Percentiles rank a stretch among this genome's conserved stretches.
These are phyloP conservation scores for Fragosphaeria purpurea DNA, from an alignment of 2,329 filamentous ascomycete genomes.

Conservation along the genomic window DNA sequence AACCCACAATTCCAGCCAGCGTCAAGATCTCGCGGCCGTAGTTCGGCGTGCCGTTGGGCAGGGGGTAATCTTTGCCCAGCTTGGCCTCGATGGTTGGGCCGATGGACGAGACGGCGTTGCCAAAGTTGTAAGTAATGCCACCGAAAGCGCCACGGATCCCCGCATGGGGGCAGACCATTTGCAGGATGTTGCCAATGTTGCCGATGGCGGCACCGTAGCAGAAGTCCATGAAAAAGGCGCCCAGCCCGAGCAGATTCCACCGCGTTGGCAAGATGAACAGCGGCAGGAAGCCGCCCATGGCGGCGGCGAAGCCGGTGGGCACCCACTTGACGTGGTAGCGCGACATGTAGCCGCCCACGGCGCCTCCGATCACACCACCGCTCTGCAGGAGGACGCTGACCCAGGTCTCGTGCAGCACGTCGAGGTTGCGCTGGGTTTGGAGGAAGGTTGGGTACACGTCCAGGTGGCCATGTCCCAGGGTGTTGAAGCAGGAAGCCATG, in stretches of 20 bases:
- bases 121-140: conserved; percentile 62
- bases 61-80: conserved; percentile 1
- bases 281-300: conserved; percentile 44
- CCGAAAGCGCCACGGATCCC: conserved; percentile 63
- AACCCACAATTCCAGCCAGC: not conserved
- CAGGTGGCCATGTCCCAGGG: conserved; percentile 47
- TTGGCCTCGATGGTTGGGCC: conserved; percentile 23
- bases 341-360: conserved; percentile 54
- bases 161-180: conserved; percentile 62
- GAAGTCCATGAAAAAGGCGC: conserved; percentile 71
- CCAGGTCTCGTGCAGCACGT: conserved; percentile 23
- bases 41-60: not conserved
- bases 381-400: conserved; percentile 65
- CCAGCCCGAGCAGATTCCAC: conserved; percentile 51
- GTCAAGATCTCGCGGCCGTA: conserved; percentile 1
- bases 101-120: conserved; percentile 64
- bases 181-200: conserved; percentile 61
- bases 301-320: conserved; percentile 41
- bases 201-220: conserved; percentile 57
- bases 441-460: conserved; percentile 48
- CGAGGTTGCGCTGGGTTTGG: conserved; percentile 5
- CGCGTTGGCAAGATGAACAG: conserved; percentile 71
- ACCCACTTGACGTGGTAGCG: conserved; percentile 51
- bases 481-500: conserved; percentile 86
- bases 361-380: conserved; percentile 58